These are phyloP conservation scores for Fonsecaea multimorphosa DNA, from an alignment of 2,329 filamentous ascomycete genomes.

Conservation along the genomic window DNA sequence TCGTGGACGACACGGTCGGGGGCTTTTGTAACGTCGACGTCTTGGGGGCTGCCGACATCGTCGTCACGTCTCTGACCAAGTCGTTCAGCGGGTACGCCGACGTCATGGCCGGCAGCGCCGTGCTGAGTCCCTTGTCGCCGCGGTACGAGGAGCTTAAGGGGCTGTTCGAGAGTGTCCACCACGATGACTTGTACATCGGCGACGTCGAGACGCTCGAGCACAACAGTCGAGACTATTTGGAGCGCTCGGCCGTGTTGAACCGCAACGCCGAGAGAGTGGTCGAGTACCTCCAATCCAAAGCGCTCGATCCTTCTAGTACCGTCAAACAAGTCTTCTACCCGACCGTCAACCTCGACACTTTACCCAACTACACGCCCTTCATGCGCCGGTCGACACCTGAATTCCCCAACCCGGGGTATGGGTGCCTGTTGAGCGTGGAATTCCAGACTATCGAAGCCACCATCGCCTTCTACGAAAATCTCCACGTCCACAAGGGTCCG, in stretches of 20 bases:
- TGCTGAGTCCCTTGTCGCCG: conserved; percentile 57
- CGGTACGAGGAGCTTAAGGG: conserved; percentile 50
- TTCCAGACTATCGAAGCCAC: conserved; percentile 45
- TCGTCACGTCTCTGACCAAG: conserved; percentile 64
- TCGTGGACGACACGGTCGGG: conserved; percentile 49
- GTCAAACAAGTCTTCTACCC: conserved; percentile 41
- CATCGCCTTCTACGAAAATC: conserved; percentile 42
- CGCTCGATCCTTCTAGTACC: conserved; percentile 25
- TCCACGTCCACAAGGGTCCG: conserved; percentile 44
- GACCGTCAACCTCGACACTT: conserved; percentile 10
- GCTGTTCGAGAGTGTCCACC: conserved; percentile 31
- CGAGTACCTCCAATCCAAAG: conserved; percentile 34
- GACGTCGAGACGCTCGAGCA: conserved; percentile 38
- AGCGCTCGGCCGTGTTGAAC: conserved; percentile 38
- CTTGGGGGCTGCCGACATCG: conserved; percentile 54
- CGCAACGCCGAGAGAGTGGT: conserved; percentile 38
- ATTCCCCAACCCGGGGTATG: conserved; percentile 60
- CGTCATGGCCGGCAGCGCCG: conserved; percentile 60
- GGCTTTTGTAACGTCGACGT: conserved; percentile 54
- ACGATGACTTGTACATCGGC: conserved; percentile 37
- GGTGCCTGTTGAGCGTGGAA: conserved; percentile 61
- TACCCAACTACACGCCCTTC: conserved; percentile 34
- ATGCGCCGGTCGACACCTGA: conserved; percentile 46
- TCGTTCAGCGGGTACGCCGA: conserved; percentile 64
- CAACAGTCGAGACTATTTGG: conserved; percentile 40